Percentiles rank a stretch among this genome's conserved stretches.
Conservation (phyloP, 345 rosid species). For the Citrus cavaleriei region DNA sequence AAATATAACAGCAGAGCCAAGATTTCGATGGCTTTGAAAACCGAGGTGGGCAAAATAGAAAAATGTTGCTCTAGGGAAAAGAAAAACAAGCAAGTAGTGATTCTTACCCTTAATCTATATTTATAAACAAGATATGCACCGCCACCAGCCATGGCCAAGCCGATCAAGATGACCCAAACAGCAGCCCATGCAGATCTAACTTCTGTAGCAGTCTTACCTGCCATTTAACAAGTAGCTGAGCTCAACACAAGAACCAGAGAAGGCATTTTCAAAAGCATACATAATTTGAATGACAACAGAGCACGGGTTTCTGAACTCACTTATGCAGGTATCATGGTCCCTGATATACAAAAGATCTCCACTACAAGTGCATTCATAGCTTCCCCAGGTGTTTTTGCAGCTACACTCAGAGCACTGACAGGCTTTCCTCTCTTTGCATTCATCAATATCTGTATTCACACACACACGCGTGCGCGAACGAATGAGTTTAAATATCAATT, state of each 20-base stretch:
- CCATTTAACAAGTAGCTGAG: conserved; percentile 1
- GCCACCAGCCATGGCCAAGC: conserved; percentile 72
- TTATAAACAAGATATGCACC: conserved; percentile 92
- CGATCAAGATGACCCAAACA: conserved; percentile 79
- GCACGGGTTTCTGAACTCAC: conserved; percentile 37
- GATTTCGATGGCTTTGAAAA: not conserved
- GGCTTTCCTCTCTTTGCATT: conserved; percentile 90
- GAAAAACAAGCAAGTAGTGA: not conserved
- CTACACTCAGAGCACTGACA: conserved; percentile 96
- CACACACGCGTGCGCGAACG: fast-evolving
- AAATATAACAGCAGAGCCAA: not conserved
- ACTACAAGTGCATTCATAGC: conserved; percentile 84
- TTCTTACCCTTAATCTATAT: conserved; percentile 75
- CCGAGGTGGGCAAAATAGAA: not conserved
- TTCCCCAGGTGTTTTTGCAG: conserved; percentile 95
- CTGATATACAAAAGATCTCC: conserved; percentile 83
- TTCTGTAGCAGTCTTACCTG: conserved; percentile 73
- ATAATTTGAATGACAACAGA: not conserved
- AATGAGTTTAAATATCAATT: conserved; percentile 6
- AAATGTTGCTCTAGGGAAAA: not conserved
- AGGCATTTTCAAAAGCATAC: not conserved
- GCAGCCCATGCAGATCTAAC: conserved; percentile 91
- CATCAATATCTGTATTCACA: conserved; percentile 60
- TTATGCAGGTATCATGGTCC: conserved; percentile 96
- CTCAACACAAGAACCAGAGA: conserved; percentile 15